Evolutionary conservation across 176 grass and related monocot genomes (phyloP).

Genomic region (Hordeum vulgare): MorexV3_pseudomolecules_assembly NC_058519.1:650178629-650179128

Average conservation of each 20-base stretch:
- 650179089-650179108: background rate
- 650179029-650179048: constrained; percentile 55
- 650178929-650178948: background rate
- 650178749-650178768: background rate
- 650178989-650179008: constrained; percentile 59
- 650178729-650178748: background rate
- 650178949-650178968: background rate
- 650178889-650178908: constrained; percentile 3
- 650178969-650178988: constrained; percentile 69
- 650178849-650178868: constrained; percentile 94
- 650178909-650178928: background rate
- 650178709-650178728: background rate
- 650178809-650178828: constrained; percentile 45
- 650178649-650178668: background rate
- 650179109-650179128: background rate
- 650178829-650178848: constrained; percentile 91
- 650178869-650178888: constrained; percentile 70
- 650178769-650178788: constrained; percentile 49
- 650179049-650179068: constrained; percentile 41
- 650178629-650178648: background rate
- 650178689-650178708: constrained; percentile 19
- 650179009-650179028: constrained; percentile 75
- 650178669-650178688: background rate
- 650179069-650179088: constrained; percentile 45
- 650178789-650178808: constrained; percentile 25